Evolutionary conservation across 2,329 filamentous ascomycete genomes (phyloP).

Genomic region (Hymenoscyphus occultus): DNA sequence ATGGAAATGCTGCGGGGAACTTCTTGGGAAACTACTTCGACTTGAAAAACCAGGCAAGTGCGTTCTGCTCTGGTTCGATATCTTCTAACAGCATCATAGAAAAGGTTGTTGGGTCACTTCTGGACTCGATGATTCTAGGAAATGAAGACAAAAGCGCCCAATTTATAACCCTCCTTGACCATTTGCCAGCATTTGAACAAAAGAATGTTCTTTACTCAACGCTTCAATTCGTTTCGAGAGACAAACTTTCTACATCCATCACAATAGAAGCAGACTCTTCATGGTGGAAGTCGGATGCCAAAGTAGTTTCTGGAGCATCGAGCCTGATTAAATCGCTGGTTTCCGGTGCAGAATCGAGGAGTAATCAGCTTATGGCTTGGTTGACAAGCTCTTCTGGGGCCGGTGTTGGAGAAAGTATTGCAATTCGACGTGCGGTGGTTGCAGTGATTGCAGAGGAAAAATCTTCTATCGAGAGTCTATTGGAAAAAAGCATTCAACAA

Average conservation of each 20-base stretch:
- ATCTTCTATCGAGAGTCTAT: slow-evolving; percentile 50
- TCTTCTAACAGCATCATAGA: slow-evolving; percentile 25
- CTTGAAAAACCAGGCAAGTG: slow-evolving; percentile 35
- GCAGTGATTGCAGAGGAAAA: slow-evolving; percentile 53
- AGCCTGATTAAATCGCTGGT: slow-evolving; percentile 53
- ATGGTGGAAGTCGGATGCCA: slow-evolving; percentile 35
- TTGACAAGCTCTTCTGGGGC: slow-evolving; percentile 62
- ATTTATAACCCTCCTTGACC: slow-evolving; percentile 29
- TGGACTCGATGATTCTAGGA: slow-evolving; percentile 26
- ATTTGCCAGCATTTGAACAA: slow-evolving; percentile 33
- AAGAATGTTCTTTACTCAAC: slow-evolving; percentile 30
- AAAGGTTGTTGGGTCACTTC: slow-evolving; percentile 28
- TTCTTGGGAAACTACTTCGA: slow-evolving; percentile 33
- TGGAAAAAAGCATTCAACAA: slow-evolving; percentile 67
- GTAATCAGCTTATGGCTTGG: slow-evolving; percentile 59
- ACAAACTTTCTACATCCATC: slow-evolving; percentile 26
- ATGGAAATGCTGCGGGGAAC: slow-evolving; percentile 31
- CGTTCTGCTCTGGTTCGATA: neutral
- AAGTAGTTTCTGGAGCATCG: slow-evolving; percentile 55
- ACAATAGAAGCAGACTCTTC: slow-evolving; percentile 28
- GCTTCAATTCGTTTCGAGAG: slow-evolving; percentile 31
- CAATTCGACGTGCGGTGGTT: slow-evolving; percentile 64
- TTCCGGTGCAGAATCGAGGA: slow-evolving; percentile 46
- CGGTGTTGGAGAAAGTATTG: slow-evolving; percentile 60
- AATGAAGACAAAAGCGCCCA: slow-evolving; percentile 20